Percentiles rank a stretch among this genome's conserved stretches.
These are phyloP conservation scores for Abrus pulchellus DNA, from an alignment of 306 rosid species.

Conservation along the genomic window DNA sequence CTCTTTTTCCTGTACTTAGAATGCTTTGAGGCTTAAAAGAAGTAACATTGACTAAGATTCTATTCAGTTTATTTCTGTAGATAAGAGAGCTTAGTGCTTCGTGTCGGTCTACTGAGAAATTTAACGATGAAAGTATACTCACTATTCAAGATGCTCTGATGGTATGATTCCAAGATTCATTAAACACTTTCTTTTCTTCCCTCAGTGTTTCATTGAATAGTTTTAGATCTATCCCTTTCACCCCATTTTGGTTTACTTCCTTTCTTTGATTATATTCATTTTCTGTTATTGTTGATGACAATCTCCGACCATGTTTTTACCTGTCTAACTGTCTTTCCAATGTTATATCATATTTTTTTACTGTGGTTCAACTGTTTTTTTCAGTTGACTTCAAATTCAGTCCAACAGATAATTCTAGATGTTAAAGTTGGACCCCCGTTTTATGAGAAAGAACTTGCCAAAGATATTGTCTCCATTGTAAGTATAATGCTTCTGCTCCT, in stretches of 20 bases:
- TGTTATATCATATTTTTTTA: constrained; percentile 28
- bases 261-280: constrained; percentile 12
- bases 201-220: constrained; percentile 4
- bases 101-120: constrained; percentile 54
- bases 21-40: constrained; percentile 8
- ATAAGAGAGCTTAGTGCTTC: constrained; percentile 68
- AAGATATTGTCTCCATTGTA: constrained; percentile 78
- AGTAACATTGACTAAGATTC: constrained; percentile 52
- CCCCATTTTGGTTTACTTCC: constrained; percentile 16
- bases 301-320: constrained; percentile 3
- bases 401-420: constrained; percentile 77
- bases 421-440: constrained; percentile 90
- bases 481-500: constrained; percentile 54
- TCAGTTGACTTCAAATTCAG: constrained; percentile 74
- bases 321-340: not conserved
- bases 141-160: constrained; percentile 82
- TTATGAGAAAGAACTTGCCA: constrained; percentile 85
- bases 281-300: constrained; percentile 23
- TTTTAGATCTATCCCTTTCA: constrained; percentile 6
- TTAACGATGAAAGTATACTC: constrained; percentile 61
- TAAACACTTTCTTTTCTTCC: constrained; percentile 25
- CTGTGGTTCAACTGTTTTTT: constrained; percentile 43
- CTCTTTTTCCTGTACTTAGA: not conserved
- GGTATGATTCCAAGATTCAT: constrained; percentile 54
- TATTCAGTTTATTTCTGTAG: constrained; percentile 62